Evolutionary conservation across 306 rosid genomes (phyloP), one percentile per base, ranked within the genome.

Genomic region (Delonix regia): DNA sequence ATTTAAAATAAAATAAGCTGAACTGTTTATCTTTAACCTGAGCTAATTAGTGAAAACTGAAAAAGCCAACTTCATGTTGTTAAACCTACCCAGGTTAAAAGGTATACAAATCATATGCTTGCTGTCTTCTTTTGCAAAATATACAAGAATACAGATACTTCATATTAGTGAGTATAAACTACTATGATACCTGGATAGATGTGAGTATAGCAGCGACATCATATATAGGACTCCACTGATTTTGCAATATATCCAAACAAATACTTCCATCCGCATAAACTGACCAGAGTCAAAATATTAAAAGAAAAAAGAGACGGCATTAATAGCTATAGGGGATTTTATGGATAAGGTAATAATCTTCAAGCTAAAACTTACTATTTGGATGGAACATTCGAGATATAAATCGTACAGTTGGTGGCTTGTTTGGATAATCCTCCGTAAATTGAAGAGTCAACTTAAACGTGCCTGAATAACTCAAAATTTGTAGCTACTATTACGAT

Each of bases 331-430:
- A 22, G 56, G 44, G 38, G 14, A 65, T 53, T 47, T 55, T 53
- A 75, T 36, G 56, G 16, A 80, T 16, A 74, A 41, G 19, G 60
- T 24, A 48, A 69, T 68, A 27, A 33, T 14, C 47, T 34, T 67
- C 71, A 63, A 24, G 36, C 49, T 49, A 51, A 72, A 76, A 83
- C 97, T 93, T 93, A 93, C 97, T 93, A 73, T 93, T 93, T 52
- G 97, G 97, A 69, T 93, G 97, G 77, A 93, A 90, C 97, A 93
- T 93, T 73, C 97, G 85, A 80, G 97, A 93, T 51, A 93, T 96
- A 86, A 93, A 93, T 66, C 96, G 90, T 47, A 93, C 97, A 22
- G 90, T 93, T 13, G 97, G 97, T 55, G 97, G 97, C 78, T 93
- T 93, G 89, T 93, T 93, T 53, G 97, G 97, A 84, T 93, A 93